A percentile compares a stretch with the other conserved stretches of the same genome.
Conservation (phyloP, 164 flowering plant genomes). For the Stephania japonica region DNA sequence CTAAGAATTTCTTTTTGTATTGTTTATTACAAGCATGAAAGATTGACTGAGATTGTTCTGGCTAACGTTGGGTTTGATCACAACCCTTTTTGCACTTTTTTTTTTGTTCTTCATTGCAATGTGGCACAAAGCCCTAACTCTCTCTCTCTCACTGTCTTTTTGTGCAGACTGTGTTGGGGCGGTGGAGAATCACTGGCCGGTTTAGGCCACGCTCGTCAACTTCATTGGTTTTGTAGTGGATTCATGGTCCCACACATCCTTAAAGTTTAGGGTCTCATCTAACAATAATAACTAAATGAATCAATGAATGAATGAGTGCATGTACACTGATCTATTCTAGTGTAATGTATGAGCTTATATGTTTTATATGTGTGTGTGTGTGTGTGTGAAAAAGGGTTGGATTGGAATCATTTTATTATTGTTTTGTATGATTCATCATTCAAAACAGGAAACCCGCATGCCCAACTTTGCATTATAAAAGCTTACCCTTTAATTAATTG, state of each 20-base stretch:
- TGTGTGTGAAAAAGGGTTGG: not conserved
- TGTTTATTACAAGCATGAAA: constrained; percentile 4
- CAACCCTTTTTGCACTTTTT: not conserved
- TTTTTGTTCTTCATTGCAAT: not conserved
- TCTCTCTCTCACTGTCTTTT: not conserved
- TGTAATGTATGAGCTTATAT: too few species aligned
- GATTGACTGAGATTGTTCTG: not conserved
- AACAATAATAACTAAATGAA: not conserved
- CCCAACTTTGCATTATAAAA: not conserved
- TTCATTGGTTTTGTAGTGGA: constrained; percentile 15
- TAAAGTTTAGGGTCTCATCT: not conserved
- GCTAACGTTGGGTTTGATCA: constrained; percentile 4
- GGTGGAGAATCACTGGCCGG: not conserved
- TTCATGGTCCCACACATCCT: constrained; percentile 2
- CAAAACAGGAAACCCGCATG: not conserved
- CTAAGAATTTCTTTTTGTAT: not conserved
- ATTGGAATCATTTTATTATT: too few species aligned
- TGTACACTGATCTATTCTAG: not conserved
- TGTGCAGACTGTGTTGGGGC: not conserved
- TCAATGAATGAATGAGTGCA: constrained; percentile 5
- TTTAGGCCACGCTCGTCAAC: not conserved
- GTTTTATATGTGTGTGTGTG: not conserved
- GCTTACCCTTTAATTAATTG: not conserved
- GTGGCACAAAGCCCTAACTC: constrained; percentile 1
- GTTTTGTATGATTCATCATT: too few species aligned